Conservation (phyloP, 1,284 basidiomycete species). For the Erythrobasidium hasegawianum region DNA sequence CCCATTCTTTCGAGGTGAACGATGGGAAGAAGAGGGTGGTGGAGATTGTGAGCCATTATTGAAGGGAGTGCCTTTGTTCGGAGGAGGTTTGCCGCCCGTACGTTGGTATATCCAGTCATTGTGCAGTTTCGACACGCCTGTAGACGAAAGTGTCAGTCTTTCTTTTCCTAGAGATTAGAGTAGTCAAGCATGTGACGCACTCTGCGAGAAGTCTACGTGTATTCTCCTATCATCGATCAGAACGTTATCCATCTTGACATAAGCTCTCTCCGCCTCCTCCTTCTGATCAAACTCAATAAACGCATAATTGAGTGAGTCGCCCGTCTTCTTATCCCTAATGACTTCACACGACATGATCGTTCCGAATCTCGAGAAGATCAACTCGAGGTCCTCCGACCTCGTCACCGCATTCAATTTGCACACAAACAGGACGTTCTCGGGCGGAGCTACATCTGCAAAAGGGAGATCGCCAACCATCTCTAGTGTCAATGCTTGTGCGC, state of each 20-base stretch:
- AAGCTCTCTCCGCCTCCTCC: slow-evolving; percentile 92
- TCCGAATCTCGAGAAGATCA: slow-evolving; percentile 95
- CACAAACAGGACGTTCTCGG: slow-evolving; percentile 97
- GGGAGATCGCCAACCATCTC: slow-evolving; percentile 99
- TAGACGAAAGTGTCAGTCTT: slow-evolving; percentile 43
- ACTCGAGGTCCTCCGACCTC: slow-evolving; percentile 88
- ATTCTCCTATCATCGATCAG: slow-evolving; percentile 97
- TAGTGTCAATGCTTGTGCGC: slow-evolving; percentile 87
- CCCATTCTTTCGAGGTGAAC: slow-evolving; percentile 22
- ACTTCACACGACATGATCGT: slow-evolving; percentile 95
- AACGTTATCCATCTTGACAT: slow-evolving; percentile 99
- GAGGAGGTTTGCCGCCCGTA: slow-evolving; percentile 44
- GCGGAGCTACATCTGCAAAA: slow-evolving; percentile 94
- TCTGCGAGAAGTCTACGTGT: slow-evolving; percentile 82
- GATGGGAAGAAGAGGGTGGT: slow-evolving; percentile 10
- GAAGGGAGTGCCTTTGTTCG: slow-evolving; percentile 40
- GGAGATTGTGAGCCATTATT: background rate
- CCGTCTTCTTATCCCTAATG: slow-evolving; percentile 89
- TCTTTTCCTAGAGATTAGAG: background rate
- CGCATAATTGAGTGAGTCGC: slow-evolving; percentile 94
- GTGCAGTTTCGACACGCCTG: slow-evolving; percentile 69
- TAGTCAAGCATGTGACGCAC: slow-evolving; percentile 58
- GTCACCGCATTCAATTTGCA: slow-evolving; percentile 98
- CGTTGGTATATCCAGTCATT: slow-evolving; percentile 50
- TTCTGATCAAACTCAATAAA: slow-evolving; percentile 97